Percentiles rank a stretch among this genome's conserved stretches.
Conservation (phyloP, 306 rosid genomes). For the Myrica gale region DNA sequence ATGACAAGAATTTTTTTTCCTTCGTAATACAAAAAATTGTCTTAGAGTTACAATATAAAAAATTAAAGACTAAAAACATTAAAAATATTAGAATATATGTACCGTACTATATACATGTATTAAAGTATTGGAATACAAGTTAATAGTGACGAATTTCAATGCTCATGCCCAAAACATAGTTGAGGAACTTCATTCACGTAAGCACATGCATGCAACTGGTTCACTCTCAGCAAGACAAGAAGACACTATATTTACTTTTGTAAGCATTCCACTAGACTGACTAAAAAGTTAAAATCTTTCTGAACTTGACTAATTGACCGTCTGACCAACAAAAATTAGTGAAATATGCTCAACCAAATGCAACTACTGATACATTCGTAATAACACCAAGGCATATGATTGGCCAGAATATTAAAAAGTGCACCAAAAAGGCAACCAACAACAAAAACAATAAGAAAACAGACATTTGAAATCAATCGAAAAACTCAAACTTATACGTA, state of each 20-base stretch:
- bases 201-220: neutral
- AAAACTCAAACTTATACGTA: slow-evolving; percentile 38
- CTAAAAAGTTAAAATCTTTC: neutral
- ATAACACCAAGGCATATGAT: neutral
- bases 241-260: neutral
- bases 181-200: neutral
- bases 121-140: too few relatives aligned
- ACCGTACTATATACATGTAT: too few relatives aligned
- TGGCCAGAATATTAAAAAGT: neutral
- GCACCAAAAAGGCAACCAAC: neutral
- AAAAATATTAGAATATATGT: too few relatives aligned
- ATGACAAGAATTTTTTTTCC: too few relatives aligned
- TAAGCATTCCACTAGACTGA: neutral
- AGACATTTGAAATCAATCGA: neutral
- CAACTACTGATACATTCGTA: neutral
- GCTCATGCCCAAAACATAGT: neutral
- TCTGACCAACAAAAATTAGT: neutral
- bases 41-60: too few relatives aligned
- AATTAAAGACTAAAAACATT: too few relatives aligned
- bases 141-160: too few relatives aligned
- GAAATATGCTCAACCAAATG: neutral
- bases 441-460: neutral
- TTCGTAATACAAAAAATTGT: too few relatives aligned
- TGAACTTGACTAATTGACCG: neutral
- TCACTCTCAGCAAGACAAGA: neutral